Percentiles rank a stretch among this genome's conserved stretches.
Conservation (phyloP, 306 rosid species). For the Crataegus laevigata region DNA sequence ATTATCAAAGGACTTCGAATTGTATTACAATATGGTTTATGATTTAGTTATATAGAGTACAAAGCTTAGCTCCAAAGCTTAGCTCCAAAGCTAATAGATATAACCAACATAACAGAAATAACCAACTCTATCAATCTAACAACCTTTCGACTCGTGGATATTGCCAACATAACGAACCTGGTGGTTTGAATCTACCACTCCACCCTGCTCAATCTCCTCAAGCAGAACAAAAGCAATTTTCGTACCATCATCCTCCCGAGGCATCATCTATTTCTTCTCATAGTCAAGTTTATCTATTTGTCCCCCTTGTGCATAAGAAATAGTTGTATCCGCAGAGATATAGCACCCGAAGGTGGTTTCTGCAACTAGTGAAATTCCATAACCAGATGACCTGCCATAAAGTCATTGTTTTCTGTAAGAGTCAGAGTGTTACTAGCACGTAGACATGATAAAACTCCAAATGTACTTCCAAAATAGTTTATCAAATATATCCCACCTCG, state of each 20-base stretch:
- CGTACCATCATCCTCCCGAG: constrained; percentile 57
- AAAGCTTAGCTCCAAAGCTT: too few species aligned
- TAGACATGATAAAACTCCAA: constrained; percentile 1
- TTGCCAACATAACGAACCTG: too few species aligned
- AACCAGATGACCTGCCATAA: constrained; percentile 75
- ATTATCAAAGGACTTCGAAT: too few species aligned
- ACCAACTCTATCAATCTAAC: too few species aligned
- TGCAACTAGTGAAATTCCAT: constrained; percentile 81
- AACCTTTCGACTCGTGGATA: too few species aligned
- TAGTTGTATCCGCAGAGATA: constrained; percentile 63
- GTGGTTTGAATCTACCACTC: constrained; percentile 85
- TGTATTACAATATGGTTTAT: too few species aligned
- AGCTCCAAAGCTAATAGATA: too few species aligned
- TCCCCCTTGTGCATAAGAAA: constrained; percentile 46
- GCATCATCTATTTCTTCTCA: constrained; percentile 43
- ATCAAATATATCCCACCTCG: neutral
- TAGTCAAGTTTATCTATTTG: constrained; percentile 46
- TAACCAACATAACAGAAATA: too few species aligned
- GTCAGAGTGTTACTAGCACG: neutral
- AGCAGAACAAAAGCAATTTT: constrained; percentile 57
- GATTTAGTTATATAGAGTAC: too few species aligned
- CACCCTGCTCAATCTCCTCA: constrained; percentile 69
- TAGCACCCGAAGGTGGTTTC: constrained; percentile 74
- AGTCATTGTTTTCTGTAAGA: neutral
- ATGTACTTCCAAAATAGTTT: neutral